A percentile compares a stretch with the other conserved stretches of the same genome.
phyloP scores from a whole-genome alignment of 2,329 filamentous ascomycete species.

The Trichophyton schoenleinii region DNA sequence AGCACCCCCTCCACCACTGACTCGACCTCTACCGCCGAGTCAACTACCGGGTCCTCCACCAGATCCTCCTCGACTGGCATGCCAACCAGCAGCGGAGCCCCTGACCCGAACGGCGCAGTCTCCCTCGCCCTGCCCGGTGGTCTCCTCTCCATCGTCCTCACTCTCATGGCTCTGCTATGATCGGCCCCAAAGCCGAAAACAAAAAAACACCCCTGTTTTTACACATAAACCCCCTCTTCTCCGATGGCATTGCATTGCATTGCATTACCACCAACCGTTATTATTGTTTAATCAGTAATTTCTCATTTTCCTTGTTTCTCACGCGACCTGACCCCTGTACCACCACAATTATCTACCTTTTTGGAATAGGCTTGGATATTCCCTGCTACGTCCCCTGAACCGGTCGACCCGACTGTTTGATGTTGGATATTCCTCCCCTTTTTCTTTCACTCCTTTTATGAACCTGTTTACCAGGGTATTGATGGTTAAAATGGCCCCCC shows the following conservation, averaged over 20 bases:
- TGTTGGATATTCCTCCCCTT: neutral
- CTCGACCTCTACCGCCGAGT: conserved; percentile 12
- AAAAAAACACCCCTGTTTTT: no score
- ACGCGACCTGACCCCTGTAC: neutral
- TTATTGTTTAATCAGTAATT: conserved; percentile 2
- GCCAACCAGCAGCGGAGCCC: conserved; percentile 5
- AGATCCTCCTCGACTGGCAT: neutral
- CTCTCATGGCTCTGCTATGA: conserved; percentile 13
- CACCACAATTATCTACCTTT: neutral
- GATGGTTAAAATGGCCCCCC: neutral
- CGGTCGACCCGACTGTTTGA: neutral
- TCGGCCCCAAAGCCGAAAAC: neutral
- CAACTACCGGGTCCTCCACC: neutral
- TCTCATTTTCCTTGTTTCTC: neutral
- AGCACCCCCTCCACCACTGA: conserved; percentile 18
- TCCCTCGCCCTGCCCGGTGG: conserved; percentile 10
- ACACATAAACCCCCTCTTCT: no score
- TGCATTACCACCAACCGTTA: no score
- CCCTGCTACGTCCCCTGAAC: neutral
- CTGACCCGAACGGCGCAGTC: conserved; percentile 11
- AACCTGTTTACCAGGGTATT: neutral
- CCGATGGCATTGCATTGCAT: no score
- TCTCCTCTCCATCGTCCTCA: conserved; percentile 11
- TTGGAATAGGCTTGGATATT: neutral
- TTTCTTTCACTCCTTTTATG: neutral